Conservation (phyloP, 2,329 filamentous ascomycete species). For the Metarhizium album region DNA sequence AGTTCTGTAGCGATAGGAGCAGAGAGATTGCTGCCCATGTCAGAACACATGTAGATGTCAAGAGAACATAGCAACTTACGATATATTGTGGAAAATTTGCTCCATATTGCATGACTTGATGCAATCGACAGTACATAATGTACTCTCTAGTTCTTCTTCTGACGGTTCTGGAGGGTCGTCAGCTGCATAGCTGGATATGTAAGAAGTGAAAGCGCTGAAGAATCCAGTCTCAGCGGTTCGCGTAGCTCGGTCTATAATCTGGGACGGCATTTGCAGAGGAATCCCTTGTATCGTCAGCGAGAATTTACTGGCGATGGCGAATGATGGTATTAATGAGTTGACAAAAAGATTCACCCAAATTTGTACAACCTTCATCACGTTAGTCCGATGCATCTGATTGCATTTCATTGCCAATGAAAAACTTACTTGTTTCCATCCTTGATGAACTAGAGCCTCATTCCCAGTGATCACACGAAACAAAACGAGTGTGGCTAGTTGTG, state of each 20-base stretch:
- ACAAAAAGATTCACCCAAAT: slow-evolving; percentile 95
- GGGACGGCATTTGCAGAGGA: slow-evolving; percentile 80
- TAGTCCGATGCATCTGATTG: slow-evolving; percentile 9
- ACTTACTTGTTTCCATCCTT: slow-evolving; percentile 71
- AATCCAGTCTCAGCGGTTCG: slow-evolving; percentile 72
- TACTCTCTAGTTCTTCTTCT: slow-evolving; percentile 93
- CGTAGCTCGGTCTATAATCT: slow-evolving; percentile 80
- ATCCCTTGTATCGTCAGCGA: slow-evolving; percentile 67
- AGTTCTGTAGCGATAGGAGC: slow-evolving; percentile 19
- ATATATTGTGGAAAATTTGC: slow-evolving; percentile 72
- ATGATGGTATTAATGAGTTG: slow-evolving; percentile 82
- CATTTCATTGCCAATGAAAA: not conserved
- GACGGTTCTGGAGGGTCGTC: slow-evolving; percentile 97
- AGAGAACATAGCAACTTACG: slow-evolving; percentile 37
- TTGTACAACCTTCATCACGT: slow-evolving; percentile 55
- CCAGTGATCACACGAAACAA: slow-evolving; percentile 84
- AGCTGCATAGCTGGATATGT: slow-evolving; percentile 96
- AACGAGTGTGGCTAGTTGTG: slow-evolving; percentile 89
- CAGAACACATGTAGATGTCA: not conserved
- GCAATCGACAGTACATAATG: slow-evolving; percentile 86
- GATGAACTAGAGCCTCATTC: slow-evolving; percentile 65
- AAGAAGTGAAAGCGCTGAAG: slow-evolving; percentile 89
- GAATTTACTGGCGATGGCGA: slow-evolving; percentile 53
- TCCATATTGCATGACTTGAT: slow-evolving; percentile 81
- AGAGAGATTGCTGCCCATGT: slow-evolving; percentile 25